Evolutionary conservation across 139 green algal genomes (phyloP), one percentile per base, ranked within the genome.

Genomic region (Ettlia oleoabundans): DNA sequence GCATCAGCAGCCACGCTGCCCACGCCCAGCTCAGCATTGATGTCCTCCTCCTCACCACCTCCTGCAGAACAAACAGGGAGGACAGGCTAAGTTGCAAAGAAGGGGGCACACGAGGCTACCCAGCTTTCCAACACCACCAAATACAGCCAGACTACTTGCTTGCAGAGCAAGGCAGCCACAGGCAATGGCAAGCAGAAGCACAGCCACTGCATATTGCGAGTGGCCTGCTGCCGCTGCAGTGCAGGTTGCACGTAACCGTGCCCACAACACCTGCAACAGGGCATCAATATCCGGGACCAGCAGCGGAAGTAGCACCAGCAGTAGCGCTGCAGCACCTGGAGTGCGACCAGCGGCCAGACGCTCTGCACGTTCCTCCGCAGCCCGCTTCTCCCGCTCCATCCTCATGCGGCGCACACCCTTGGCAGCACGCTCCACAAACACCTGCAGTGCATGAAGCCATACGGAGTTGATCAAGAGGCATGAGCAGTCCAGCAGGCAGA

Each of bases 1-100:
- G 88, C 85, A 68, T 97, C 93, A 4, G 90, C 89, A 15, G 88
- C 83, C 52, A 92, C 88, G 22, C 86, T 83, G 1, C 90, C 90
- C 70, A 92, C 79, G 5, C 92, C 91, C 55, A 96, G 82, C 86
- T 94, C 82, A 1, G 88, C 85, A 41, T 86, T 92, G 53, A 96
- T 94, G 80, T 95, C 92, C 6, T 95, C 87, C 41, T 89, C 81
- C 26, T 41, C 63, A 30, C 47, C 65, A 38, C 63, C 86, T 86
- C 51, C 26, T 53, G n/a, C 30, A 40, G 33, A 24, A 64, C 6
- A 24, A 61, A 72, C 30, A 47, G 47, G 70, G 70, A 3, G 30
- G 47, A 30, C 8, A 47, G 30, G 55, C 5, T n/a, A 22, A 76
- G 42, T 5, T 37, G 67, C 4, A 28, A 40, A 63, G 28, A 10